Percentiles rank a stretch among this genome's conserved stretches.
Evolutionary conservation across 2,329 filamentous ascomycete species (phyloP).

Genomic region (Diaporthe humulicola): DNA sequence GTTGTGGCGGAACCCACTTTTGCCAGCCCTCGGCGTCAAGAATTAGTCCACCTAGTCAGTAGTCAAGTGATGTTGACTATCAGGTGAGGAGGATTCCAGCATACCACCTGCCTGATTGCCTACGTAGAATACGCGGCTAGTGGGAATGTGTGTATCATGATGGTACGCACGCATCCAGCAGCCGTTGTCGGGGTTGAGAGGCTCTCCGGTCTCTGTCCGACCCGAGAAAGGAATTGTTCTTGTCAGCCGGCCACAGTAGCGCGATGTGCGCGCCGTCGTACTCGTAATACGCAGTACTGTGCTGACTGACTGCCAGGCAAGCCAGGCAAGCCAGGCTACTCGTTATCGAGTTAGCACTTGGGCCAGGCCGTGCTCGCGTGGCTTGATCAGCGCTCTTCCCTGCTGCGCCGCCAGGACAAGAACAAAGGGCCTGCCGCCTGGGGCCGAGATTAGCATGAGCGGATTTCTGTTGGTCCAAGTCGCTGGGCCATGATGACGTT

Average conservation of each 20-base stretch:
- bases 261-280: constrained; percentile 5
- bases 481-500: constrained; percentile 30
- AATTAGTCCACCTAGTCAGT: not conserved
- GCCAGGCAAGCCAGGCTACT: not conserved
- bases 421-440: constrained; percentile 12
- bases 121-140: not conserved
- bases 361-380: constrained; percentile 18
- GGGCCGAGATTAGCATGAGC: constrained; percentile 26
- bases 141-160: not conserved
- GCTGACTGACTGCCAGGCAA: too few relatives aligned
- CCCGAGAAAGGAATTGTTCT: not conserved
- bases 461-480: constrained; percentile 26
- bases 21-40: not conserved
- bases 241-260: not conserved
- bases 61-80: constrained; percentile 1
- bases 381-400: constrained; percentile 25
- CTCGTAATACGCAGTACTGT: not conserved
- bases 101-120: not conserved
- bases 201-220: not conserved
- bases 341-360: constrained; percentile 17
- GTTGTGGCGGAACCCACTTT: not conserved
- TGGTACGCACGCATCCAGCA: not conserved
- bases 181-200: not conserved
- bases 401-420: constrained; percentile 9
- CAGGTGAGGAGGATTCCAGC: constrained; percentile 17